These are phyloP conservation scores for Mycena sp. DNA, from an alignment of 1,284 basidiomycete genomes.

Conservation along the genomic window DNA sequence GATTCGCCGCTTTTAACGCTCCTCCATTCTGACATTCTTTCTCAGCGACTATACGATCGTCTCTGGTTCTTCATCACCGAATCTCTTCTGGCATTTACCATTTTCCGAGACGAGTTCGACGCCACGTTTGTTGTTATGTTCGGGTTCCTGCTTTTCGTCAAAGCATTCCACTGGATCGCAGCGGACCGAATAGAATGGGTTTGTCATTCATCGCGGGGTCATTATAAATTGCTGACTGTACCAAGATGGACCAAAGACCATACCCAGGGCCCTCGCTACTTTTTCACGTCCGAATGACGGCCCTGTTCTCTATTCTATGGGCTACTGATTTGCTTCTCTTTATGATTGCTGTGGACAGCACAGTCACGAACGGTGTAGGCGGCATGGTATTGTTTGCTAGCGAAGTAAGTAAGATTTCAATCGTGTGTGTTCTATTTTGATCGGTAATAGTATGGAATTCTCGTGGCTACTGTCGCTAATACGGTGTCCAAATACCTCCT, in stretches of 20 bases:
- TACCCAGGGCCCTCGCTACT: constrained; percentile 83
- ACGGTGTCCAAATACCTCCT: constrained; percentile 89
- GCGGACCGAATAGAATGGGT: constrained; percentile 97
- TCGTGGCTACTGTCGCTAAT: constrained; percentile 85
- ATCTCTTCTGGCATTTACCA: constrained; percentile 94
- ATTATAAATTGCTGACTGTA: constrained; percentile 2
- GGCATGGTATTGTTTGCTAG: constrained; percentile 95
- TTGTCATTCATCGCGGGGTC: constrained; percentile 40
- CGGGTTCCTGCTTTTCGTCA: constrained; percentile 91
- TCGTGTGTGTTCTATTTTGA: constrained; percentile 20
- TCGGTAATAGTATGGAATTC: constrained; percentile 81
- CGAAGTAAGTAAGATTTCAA: constrained; percentile 68
- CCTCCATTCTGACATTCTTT: neutral
- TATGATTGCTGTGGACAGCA: constrained; percentile 80
- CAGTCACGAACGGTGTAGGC: constrained; percentile 82
- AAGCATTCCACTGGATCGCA: constrained; percentile 98
- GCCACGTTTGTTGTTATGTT: constrained; percentile 94
- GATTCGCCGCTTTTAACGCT: neutral
- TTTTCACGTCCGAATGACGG: constrained; percentile 88
- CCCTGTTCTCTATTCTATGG: constrained; percentile 78
- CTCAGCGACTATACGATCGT: constrained; percentile 91
- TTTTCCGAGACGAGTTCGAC: constrained; percentile 95
- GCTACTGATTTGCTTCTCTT: constrained; percentile 79
- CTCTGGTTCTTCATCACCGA: constrained; percentile 99
- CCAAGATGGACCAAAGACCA: constrained; percentile 95